These are phyloP conservation scores for Trichoderma sp. DNA, from an alignment of 2,329 filamentous ascomycete genomes.

Conservation along the genomic window DNA sequence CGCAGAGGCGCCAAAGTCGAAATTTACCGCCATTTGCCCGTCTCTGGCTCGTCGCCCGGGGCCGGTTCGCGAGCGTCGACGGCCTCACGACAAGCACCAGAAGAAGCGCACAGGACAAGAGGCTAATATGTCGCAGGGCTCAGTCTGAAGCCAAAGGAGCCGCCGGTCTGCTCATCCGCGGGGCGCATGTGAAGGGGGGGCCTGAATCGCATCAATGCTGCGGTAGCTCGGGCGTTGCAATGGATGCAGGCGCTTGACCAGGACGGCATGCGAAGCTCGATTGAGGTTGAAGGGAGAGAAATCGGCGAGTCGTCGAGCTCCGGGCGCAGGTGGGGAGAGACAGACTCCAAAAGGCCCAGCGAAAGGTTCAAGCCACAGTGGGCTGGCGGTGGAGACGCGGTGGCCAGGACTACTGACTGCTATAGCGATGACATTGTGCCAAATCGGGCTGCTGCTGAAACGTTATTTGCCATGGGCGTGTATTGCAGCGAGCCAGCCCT, in stretches of 20 bases:
- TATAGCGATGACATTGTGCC: neutral
- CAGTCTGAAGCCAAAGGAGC: neutral
- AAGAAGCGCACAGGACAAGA: neutral
- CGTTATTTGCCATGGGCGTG: constrained; percentile 16
- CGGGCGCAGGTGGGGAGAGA: constrained; percentile 13
- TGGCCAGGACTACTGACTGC: neutral
- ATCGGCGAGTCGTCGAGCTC: constrained; percentile 17
- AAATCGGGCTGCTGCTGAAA: constrained; percentile 6
- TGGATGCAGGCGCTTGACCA: constrained; percentile 1
- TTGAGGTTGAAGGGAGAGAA: constrained; percentile 11
- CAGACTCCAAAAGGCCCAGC: neutral
- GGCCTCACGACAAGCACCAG: neutral
- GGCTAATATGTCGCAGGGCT: constrained; percentile 7
- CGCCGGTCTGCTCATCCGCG: constrained; percentile 16
- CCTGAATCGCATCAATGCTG: constrained; percentile 22
- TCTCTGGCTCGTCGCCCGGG: neutral
- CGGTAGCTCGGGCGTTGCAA: constrained; percentile 6
- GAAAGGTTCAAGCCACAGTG: constrained; percentile 22
- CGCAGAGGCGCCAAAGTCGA: constrained; percentile 32
- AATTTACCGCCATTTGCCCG: constrained; percentile 24
- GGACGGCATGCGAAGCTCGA: neutral
- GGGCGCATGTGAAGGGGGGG: constrained; percentile 11
- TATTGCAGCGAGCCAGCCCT: neutral
- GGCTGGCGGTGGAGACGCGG: constrained; percentile 11
- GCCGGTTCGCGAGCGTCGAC: neutral